Conservation (phyloP, 352 stramenopile species). For the Phytopythium chamaehyphon region DNA sequence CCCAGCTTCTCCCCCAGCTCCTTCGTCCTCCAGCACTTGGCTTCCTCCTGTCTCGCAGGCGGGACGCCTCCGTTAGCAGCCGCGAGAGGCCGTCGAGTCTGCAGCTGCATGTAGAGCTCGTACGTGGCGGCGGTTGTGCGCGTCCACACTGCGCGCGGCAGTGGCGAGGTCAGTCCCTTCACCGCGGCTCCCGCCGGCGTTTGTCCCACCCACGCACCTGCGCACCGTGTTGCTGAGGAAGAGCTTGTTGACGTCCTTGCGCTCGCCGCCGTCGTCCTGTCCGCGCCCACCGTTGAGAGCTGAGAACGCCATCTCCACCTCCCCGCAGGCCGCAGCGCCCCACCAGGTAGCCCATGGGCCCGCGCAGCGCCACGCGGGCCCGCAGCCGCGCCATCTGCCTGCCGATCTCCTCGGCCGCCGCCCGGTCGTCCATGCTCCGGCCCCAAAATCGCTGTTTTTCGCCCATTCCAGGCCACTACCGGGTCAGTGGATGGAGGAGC, state of each 20-base stretch:
- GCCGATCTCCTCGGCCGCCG: constrained; percentile 26
- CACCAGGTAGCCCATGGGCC: constrained; percentile 46
- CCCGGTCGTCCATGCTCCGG: constrained; percentile 11
- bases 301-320: not conserved
- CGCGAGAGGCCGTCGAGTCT: too few species aligned
- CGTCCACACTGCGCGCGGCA: constrained; percentile 31
- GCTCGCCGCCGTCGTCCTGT: constrained; percentile 20
- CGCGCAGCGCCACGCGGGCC: constrained; percentile 27
- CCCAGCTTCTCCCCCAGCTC: constrained; percentile 34
- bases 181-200: too few species aligned
- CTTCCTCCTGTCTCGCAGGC: constrained; percentile 28
- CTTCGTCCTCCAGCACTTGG: constrained; percentile 52
- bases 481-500: constrained; percentile 19
- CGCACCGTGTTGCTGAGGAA: constrained; percentile 63
- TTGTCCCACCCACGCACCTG: too few species aligned
- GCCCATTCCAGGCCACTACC: not conserved
- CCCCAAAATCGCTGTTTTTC: too few species aligned
- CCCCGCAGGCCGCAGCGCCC: not conserved
- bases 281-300: not conserved
- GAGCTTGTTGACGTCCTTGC: constrained; percentile 65
- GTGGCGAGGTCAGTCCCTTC: too few species aligned
- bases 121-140: constrained; percentile 59
- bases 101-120: not conserved
- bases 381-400: constrained; percentile 36
- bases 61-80: too few species aligned